Conservation (phyloP, 1,284 basidiomycete species). For the Rugiboletus extremiorientalis region DNA sequence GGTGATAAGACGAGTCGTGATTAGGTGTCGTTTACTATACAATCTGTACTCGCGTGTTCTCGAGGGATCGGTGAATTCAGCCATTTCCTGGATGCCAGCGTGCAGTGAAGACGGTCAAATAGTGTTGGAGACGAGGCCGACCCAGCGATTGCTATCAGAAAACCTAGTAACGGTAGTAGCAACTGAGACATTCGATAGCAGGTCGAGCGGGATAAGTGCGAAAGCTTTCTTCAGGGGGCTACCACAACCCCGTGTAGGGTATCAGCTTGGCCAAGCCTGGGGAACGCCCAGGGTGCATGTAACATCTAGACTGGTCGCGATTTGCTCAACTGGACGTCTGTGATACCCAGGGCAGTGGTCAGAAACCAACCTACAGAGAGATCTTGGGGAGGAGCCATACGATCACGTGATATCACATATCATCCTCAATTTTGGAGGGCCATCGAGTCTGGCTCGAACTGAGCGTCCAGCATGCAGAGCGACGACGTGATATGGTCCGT, state of each 20-base stretch:
- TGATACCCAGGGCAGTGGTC: too few relatives aligned
- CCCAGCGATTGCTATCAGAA: neutral
- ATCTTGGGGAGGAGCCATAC: neutral
- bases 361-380: too few relatives aligned
- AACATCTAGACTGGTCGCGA: too few relatives aligned
- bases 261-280: too few relatives aligned
- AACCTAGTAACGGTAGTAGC: neutral
- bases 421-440: neutral
- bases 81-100: neutral
- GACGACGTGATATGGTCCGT: conserved; percentile 97
- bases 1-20: conserved; percentile 3
- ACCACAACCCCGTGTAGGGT: too few relatives aligned
- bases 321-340: too few relatives aligned
- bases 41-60: neutral
- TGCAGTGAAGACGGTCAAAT: neutral
- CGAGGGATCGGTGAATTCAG: neutral
- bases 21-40: neutral
- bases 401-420: neutral
- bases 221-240: too few relatives aligned
- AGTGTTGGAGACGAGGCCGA: neutral
- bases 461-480: conserved; percentile 62
- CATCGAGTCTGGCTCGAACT: too few relatives aligned
- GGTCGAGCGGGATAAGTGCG: too few relatives aligned
- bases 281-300: too few relatives aligned
- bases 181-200: neutral